Evolutionary conservation across 2,329 filamentous ascomycete species (phyloP), one percentile per base, ranked within the genome.

Genomic region (Phyllachora maydis): DNA sequence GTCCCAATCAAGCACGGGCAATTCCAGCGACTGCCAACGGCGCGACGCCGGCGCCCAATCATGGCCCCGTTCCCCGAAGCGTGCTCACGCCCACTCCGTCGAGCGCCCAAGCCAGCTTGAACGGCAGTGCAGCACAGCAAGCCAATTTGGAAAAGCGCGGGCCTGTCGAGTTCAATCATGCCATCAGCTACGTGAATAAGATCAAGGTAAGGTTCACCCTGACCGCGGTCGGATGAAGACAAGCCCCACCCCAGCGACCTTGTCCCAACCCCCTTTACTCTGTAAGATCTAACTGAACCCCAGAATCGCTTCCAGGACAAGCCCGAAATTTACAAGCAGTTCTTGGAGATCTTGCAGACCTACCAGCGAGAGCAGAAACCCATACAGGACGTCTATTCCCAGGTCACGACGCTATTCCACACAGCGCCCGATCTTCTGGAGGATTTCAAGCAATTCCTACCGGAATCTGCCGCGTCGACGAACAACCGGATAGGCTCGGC

Each of bases 121-220:
- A 73, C 36, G 68, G 66, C 21, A 57, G 59, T 30, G 60, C 58
- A 12, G 51, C 56, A 35, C 52, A 65, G 48, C 48, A 72, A 49
- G 51, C 63, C 46, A 51, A 62, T 48, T 51, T 78, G 43, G 83
- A 90, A 46, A 90, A 88, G 42, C 69, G 83, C 26, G 85, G 83
- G 1, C 88, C 88, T 2, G 88, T 98, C 11, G 88, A 98, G 42
- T 98, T 98, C 48, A 98, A 98, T 43, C 88, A 98, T 50, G 88
- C 88, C 1, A 98, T 98, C 32, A 95, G 83, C 45, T 98, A 98
- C 40, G 88, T 98, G 26, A 98, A 98, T 45, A 98, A 98, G 53
- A 98, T 98, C 40, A 98, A 98, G 72, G 83, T 88, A 52, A 46
- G 63, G 21, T 26, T 11, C n/a, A 19, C 23, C 11, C 6, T n/a